Conservation (phyloP, 306 rosid genomes). For the Sophora flavescens region DNA sequence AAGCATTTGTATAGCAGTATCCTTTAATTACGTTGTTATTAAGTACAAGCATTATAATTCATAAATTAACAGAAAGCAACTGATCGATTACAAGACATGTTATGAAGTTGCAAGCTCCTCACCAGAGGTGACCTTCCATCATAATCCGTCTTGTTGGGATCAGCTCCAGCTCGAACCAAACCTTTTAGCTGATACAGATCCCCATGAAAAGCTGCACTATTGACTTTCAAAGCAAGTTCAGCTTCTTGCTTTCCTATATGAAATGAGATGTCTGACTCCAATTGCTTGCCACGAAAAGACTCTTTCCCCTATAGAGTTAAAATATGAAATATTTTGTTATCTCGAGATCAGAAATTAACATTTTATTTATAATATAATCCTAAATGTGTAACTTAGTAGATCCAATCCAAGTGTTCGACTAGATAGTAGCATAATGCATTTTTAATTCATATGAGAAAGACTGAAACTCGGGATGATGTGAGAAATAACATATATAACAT, state of each 20-base stretch:
- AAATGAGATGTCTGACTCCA: conserved; percentile 89
- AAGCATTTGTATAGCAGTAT: conserved; percentile 17
- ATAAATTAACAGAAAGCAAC: conserved; percentile 26
- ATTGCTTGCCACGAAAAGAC: conserved; percentile 71
- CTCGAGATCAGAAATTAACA: conserved; percentile 3
- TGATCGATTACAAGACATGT: conserved; percentile 34
- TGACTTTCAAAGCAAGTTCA: conserved; percentile 92
- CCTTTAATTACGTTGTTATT: background rate
- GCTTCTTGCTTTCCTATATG: conserved; percentile 96
- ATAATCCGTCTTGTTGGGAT: conserved; percentile 88
- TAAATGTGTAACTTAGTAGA: conserved; percentile 20
- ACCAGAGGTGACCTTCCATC: conserved; percentile 99
- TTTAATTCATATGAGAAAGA: background rate
- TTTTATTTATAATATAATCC: conserved; percentile 11
- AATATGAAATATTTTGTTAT: conserved; percentile 27
- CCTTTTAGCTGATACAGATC: conserved; percentile 82
- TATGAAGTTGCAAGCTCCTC: conserved; percentile 41
- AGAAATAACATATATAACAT: conserved; percentile 4
- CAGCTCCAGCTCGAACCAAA: conserved; percentile 91
- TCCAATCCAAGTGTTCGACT: conserved; percentile 31
- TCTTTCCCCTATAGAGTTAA: conserved; percentile 69
- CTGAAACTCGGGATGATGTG: background rate
- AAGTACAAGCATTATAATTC: conserved; percentile 19
- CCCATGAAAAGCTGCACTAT: conserved; percentile 80
- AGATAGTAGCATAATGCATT: conserved; percentile 24